Percentiles rank a stretch among this genome's conserved stretches.
phyloP scores from a whole-genome alignment of 164 flowering plant species.

The Aristolochia fimbriata region DNA sequence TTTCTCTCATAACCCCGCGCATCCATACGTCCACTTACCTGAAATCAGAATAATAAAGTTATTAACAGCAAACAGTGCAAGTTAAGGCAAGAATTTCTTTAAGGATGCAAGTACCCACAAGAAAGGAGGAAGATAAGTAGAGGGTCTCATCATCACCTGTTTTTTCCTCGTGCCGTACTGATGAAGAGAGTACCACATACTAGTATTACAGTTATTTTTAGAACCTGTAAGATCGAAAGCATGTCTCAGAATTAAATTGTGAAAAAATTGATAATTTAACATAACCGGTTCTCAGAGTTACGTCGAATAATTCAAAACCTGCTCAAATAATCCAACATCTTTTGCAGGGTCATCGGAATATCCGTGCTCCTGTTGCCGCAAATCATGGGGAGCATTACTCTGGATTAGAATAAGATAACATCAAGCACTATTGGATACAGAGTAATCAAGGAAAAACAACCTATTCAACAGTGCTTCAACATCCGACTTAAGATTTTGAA shows the following conservation, averaged over 20 bases:
- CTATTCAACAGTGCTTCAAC: neutral
- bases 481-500: too few species aligned
- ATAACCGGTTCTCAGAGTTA: neutral
- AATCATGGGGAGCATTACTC: constrained; percentile 1
- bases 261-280: neutral
- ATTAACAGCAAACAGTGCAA: too few species aligned
- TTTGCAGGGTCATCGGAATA: neutral
- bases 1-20: too few species aligned
- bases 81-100: too few species aligned
- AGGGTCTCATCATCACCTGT: neutral
- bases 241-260: too few species aligned
- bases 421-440: neutral
- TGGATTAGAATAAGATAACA: neutral
- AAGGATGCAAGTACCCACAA: too few species aligned
- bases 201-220: constrained; percentile 1
- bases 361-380: neutral
- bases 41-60: too few species aligned
- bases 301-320: constrained; percentile 3
- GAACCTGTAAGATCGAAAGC: constrained; percentile 3
- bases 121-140: too few species aligned
- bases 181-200: constrained; percentile 8
- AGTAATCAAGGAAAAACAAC: neutral
- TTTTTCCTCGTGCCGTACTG: constrained; percentile 5
- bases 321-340: constrained; percentile 6
- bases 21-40: too few species aligned